Evolutionary conservation across 768 basidiomycete species (phyloP).

Genomic region (Pleurotus eryngii): DNA sequence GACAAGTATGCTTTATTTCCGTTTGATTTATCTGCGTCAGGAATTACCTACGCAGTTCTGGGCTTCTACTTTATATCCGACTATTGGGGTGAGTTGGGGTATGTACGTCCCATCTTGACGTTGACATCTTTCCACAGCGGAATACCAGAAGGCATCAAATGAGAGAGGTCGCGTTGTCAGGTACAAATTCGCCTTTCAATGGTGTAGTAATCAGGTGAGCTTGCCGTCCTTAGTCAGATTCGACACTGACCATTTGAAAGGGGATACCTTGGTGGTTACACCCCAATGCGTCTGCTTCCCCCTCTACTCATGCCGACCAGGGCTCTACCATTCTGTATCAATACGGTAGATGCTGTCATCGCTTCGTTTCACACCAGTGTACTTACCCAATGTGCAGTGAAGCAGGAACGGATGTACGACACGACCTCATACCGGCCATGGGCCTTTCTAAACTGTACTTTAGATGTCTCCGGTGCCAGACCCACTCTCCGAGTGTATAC

Average conservation of each 20-base stretch:
- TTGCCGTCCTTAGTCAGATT: background rate
- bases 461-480: constrained; percentile 41
- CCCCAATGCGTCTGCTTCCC: background rate
- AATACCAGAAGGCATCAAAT: constrained; percentile 53
- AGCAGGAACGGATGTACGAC: no score
- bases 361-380: no score
- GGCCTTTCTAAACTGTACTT: background rate
- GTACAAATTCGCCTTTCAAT: constrained; percentile 82
- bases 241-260: constrained; percentile 17
- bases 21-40: constrained; percentile 51
- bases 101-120: no score
- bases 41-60: constrained; percentile 49
- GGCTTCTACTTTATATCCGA: constrained; percentile 73
- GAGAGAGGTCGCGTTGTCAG: constrained; percentile 55
- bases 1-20: constrained; percentile 74
- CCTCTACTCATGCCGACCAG: no score
- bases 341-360: no score
- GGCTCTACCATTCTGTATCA: no score
- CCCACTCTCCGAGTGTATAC: constrained; percentile 52
- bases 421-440: no score
- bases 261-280: constrained; percentile 46
- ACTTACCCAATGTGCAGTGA: no score
- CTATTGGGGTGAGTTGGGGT: constrained; percentile 55
- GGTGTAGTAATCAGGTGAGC: constrained; percentile 68
- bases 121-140: constrained; percentile 38